Evolutionary conservation across 2,329 filamentous ascomycete genomes (phyloP).

Genomic region (Ophiostoma quercus): DNA sequence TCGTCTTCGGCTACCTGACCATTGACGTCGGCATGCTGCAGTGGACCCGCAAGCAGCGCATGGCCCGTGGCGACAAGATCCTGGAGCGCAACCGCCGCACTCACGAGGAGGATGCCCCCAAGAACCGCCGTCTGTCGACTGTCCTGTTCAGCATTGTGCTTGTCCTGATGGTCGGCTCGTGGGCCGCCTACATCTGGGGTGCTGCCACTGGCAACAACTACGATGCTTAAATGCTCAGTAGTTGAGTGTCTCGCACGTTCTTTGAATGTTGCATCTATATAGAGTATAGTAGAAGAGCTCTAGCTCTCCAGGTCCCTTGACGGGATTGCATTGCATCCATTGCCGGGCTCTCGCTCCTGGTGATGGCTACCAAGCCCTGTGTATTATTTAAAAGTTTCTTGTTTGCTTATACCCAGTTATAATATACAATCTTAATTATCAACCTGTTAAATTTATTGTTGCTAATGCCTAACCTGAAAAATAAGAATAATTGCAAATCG

Average conservation of each 20-base stretch:
- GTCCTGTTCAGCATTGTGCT: slow-evolving; percentile 42
- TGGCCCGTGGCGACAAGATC: slow-evolving; percentile 42
- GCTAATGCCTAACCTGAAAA: too few species aligned
- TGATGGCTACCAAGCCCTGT: not conserved
- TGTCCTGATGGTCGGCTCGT: slow-evolving; percentile 46
- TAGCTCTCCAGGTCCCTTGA: not conserved
- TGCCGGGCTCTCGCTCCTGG: not conserved
- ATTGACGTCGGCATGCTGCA: slow-evolving; percentile 47
- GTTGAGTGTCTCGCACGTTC: not conserved
- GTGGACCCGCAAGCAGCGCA: slow-evolving; percentile 53
- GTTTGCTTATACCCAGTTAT: not conserved
- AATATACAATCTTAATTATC: not conserved
- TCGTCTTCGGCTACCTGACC: slow-evolving; percentile 36
- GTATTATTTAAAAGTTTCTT: slow-evolving; percentile 5
- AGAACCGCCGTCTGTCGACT: slow-evolving; percentile 31
- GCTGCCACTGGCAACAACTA: slow-evolving; percentile 39
- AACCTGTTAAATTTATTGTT: too few species aligned
- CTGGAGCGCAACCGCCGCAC: slow-evolving; percentile 31
- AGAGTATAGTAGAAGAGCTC: not conserved
- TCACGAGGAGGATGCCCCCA: not conserved
- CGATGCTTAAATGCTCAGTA: not conserved
- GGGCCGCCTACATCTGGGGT: slow-evolving; percentile 57
- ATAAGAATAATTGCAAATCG: not conserved
- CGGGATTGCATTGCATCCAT: not conserved
- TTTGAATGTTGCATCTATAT: not conserved